A percentile compares a stretch with the other conserved stretches of the same genome.
Conservation (phyloP, 1,284 basidiomycete species). For the Neonothopanus nambi region DNA sequence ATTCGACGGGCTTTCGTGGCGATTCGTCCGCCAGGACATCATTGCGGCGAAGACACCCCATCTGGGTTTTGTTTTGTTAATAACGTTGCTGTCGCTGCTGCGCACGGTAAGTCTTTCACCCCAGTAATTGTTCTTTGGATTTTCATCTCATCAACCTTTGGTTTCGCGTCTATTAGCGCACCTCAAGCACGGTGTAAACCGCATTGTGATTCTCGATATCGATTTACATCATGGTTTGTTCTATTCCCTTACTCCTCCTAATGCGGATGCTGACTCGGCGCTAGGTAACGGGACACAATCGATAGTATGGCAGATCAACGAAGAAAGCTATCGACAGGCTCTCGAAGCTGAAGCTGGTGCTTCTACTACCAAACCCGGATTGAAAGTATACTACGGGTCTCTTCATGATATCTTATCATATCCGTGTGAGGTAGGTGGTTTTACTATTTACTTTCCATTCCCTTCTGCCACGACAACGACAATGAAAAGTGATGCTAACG, state of each 20-base stretch:
- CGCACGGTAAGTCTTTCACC: conserved; percentile 64
- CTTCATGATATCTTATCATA: conserved; percentile 91
- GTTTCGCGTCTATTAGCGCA: conserved; percentile 56
- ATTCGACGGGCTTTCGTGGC: conserved; percentile 75
- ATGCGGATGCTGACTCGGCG: not conserved
- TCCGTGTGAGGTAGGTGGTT: conserved; percentile 78
- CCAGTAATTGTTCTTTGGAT: not conserved
- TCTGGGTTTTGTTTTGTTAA: conserved; percentile 95
- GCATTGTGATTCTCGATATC: conserved; percentile 89
- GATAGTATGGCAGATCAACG: conserved; percentile 90
- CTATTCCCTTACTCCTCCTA: not conserved
- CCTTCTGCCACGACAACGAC: not conserved
- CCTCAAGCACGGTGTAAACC: conserved; percentile 74
- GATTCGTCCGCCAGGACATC: conserved; percentile 88
- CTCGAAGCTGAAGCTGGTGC: conserved; percentile 51
- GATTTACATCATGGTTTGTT: conserved; percentile 87
- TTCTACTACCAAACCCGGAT: conserved; percentile 44
- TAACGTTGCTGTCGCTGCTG: conserved; percentile 88
- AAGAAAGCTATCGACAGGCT: conserved; percentile 73
- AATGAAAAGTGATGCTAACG: too few relatives aligned
- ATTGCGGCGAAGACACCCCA: conserved; percentile 86
- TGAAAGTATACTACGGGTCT: conserved; percentile 85
- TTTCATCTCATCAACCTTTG: not conserved
- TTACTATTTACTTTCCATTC: too few relatives aligned
- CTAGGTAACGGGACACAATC: conserved; percentile 92